phyloP scores from a whole-genome alignment of 2,329 filamentous ascomycete genomes.

The Ophioceras dolichostomum region DNA sequence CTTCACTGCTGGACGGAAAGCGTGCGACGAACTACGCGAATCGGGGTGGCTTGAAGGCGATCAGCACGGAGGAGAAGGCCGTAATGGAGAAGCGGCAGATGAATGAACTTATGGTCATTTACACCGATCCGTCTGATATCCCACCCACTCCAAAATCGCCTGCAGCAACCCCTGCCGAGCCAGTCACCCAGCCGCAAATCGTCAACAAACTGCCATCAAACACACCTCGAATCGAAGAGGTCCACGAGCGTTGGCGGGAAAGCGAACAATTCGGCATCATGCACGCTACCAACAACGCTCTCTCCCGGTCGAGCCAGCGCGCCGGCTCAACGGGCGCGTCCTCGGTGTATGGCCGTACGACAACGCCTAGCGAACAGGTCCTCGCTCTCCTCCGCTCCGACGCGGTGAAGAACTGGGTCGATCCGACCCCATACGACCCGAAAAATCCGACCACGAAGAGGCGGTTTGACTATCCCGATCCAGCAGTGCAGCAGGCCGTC shows the following conservation, averaged over 20 bases:
- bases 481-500: slow-evolving; percentile 27
- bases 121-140: slow-evolving; percentile 40
- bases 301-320: slow-evolving; percentile 1
- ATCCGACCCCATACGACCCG: slow-evolving; percentile 24
- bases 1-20: slow-evolving; percentile 29
- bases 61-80: slow-evolving; percentile 43
- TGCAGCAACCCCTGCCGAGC: slow-evolving; percentile 4
- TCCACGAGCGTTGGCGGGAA: slow-evolving; percentile 36
- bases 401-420: slow-evolving; percentile 27
- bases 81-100: slow-evolving; percentile 44
- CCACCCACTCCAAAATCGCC: slow-evolving; percentile 45
- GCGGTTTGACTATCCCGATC: slow-evolving; percentile 28
- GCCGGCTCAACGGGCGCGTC: slow-evolving; percentile 1
- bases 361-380: slow-evolving; percentile 29
- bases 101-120: slow-evolving; percentile 49
- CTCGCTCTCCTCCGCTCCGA: slow-evolving; percentile 31
- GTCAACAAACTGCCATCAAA: slow-evolving; percentile 21
- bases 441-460: slow-evolving; percentile 16
- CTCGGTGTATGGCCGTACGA: slow-evolving; percentile 20
- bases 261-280: slow-evolving; percentile 12
- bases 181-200: background rate
- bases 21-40: slow-evolving; percentile 37
- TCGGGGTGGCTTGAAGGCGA: slow-evolving; percentile 36
- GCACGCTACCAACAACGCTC: slow-evolving; percentile 11
- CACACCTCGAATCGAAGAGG: slow-evolving; percentile 31